These are phyloP conservation scores for Leptomonas pyrrhocoris DNA, from an alignment of 208 protist species.

Conservation along the genomic window DNA sequence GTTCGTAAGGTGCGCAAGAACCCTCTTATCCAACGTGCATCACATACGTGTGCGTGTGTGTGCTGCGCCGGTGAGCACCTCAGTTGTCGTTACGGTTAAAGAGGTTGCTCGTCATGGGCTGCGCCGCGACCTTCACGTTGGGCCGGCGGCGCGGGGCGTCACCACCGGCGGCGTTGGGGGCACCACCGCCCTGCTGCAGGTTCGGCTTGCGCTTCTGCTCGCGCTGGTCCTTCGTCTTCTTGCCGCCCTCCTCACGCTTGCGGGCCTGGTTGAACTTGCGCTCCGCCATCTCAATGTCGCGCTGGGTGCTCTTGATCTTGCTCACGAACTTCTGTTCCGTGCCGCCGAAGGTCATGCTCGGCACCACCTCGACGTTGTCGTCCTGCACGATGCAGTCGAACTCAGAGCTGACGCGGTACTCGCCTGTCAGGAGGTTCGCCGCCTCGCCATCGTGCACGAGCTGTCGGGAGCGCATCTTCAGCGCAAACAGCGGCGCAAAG, in stretches of 20 bases:
- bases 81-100: conserved; percentile 52
- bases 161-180: conserved; percentile 6
- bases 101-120: conserved; percentile 39
- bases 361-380: conserved; percentile 86
- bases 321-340: conserved; percentile 76
- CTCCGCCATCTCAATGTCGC: conserved; percentile 47
- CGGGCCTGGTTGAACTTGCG: conserved; percentile 50
- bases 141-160: conserved; percentile 10
- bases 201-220: conserved; percentile 39
- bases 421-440: conserved; percentile 77
- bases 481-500: conserved; percentile 78
- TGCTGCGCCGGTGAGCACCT: not conserved
- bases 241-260: conserved; percentile 34
- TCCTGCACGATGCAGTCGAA: conserved; percentile 84
- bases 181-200: conserved; percentile 19
- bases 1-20: not conserved
- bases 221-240: conserved; percentile 35
- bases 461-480: conserved; percentile 85
- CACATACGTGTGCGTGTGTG: not conserved
- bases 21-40: not conserved
- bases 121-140: conserved; percentile 17
- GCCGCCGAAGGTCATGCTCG: conserved; percentile 69
- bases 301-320: conserved; percentile 73
- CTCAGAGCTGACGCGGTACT: conserved; percentile 70
- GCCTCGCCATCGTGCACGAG: conserved; percentile 86